Base-by-base conservation (phyloP, 2,329 filamentous ascomycete species). In the Canariomyces notabilis region DNA sequence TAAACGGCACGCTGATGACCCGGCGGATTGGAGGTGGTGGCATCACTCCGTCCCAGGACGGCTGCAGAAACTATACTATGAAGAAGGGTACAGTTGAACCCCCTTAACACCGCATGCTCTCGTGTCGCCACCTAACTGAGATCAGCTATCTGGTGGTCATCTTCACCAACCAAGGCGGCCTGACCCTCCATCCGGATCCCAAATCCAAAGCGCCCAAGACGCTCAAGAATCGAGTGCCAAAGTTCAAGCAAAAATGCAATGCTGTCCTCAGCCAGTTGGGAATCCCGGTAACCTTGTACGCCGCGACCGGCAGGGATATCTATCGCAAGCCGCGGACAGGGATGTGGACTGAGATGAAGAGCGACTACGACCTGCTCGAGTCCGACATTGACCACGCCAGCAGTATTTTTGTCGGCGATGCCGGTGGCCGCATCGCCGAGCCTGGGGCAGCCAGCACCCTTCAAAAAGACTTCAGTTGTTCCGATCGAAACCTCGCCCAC, bases 11-110 rank as follows among this genome's bases (percentile, higher is more conserved):
- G 76, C 80, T 2, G 76, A 76, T 42, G 79, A 82, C 54, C 78
- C 82, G 0, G 71, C 73, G 4, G 91, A 97, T 62, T 98, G 93
- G 93, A 89, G 87, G 64, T 98, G 93, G 93, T 97, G 89, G 89
- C 72, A 94, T 63, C 57, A 67, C 12, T 74, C 68, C 15, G 86
- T 97, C 0, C 88, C 89, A 1, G 67, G 65, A 0, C 79, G 71
- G 42, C 64, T 98, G 15, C 79, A 76, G 54, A 70, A 82, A 49
- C 71, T 97, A 2, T 77, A 88, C 59, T 53, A 67, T 6, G 71
- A 79, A 9, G 78, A 93, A 55, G 88, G 82, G 77, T 87, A 67
- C 37, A 67, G 52, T 29, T 12, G 4, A 29, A 11, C 7, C 4
- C 14, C 16, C 44, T 11, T 23, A 12, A n/a, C 15, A 35, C 3